Evolutionary conservation across 1,284 basidiomycete species (phyloP).

Genomic region (Waitea zeae): DNA sequence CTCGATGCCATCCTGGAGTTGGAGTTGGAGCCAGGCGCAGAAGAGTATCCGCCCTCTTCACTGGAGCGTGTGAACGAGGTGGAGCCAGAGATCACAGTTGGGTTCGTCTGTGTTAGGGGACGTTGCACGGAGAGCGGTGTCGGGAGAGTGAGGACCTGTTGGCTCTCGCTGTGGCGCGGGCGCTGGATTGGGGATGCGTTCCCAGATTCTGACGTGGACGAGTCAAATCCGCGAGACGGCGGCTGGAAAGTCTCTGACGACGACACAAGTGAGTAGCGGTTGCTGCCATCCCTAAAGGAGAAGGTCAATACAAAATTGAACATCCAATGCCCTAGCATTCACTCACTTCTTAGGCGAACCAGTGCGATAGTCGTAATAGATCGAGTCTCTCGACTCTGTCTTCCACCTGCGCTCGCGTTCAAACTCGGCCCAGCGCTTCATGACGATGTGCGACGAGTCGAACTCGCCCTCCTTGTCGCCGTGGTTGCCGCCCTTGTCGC

Average conservation of each 20-base stretch:
- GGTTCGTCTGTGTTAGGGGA: slow-evolving; percentile 29
- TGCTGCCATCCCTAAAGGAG: slow-evolving; percentile 22
- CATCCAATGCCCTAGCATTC: neutral
- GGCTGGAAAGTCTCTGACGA: slow-evolving; percentile 51
- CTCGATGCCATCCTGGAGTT: slow-evolving; percentile 39
- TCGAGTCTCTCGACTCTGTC: slow-evolving; percentile 71
- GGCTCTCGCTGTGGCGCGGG: slow-evolving; percentile 47
- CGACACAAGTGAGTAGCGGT: slow-evolving; percentile 65
- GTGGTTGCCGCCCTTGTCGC: slow-evolving; percentile 52
- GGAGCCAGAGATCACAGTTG: slow-evolving; percentile 32
- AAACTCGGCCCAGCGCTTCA: slow-evolving; percentile 99
- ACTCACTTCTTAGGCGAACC: slow-evolving; percentile 42
- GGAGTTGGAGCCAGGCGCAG: slow-evolving; percentile 30
- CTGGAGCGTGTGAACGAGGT: slow-evolving; percentile 38
- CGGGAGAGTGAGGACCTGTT: slow-evolving; percentile 50
- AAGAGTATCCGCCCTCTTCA: slow-evolving; percentile 44
- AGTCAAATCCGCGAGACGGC: slow-evolving; percentile 31
- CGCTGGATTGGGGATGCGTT: slow-evolving; percentile 16
- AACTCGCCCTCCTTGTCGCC: slow-evolving; percentile 92
- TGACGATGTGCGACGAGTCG: slow-evolving; percentile 90
- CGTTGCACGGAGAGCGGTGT: slow-evolving; percentile 42
- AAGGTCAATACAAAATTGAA: neutral
- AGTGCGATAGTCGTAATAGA: slow-evolving; percentile 33
- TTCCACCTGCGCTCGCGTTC: slow-evolving; percentile 93
- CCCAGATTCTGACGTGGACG: slow-evolving; percentile 45